phyloP scores from a whole-genome alignment of 192 early-diverging fungal species.

The Umbelopsis sp. region DNA sequence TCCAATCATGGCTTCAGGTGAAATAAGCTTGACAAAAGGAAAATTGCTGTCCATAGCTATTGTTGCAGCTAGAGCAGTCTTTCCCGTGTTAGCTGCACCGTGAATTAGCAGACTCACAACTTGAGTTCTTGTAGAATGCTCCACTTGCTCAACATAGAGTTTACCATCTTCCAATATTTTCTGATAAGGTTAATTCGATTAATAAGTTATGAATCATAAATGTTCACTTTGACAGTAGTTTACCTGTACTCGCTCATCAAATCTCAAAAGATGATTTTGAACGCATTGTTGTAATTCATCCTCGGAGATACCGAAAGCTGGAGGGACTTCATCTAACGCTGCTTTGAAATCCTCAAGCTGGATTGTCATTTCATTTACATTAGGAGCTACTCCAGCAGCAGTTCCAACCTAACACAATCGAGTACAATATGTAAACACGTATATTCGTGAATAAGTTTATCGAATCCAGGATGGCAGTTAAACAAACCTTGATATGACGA shows the following conservation, averaged over 20 bases:
- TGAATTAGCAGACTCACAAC: slow-evolving; percentile 90
- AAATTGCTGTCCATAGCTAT: slow-evolving; percentile 90
- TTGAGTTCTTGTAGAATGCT: slow-evolving; percentile 80
- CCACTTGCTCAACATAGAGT: slow-evolving; percentile 74
- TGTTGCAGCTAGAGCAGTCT: slow-evolving; percentile 95
- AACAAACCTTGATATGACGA: slow-evolving; percentile 81
- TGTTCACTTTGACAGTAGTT: neutral
- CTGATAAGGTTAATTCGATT: slow-evolving; percentile 48
- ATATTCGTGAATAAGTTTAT: neutral
- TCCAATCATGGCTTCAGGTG: slow-evolving; percentile 95
- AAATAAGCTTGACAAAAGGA: slow-evolving; percentile 97
- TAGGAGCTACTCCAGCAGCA: slow-evolving; percentile 76
- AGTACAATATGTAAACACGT: neutral
- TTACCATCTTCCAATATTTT: slow-evolving; percentile 60
- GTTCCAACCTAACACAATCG: slow-evolving; percentile 59
- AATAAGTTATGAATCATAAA: neutral
- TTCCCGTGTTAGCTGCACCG: slow-evolving; percentile 87
- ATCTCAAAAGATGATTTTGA: slow-evolving; percentile 86
- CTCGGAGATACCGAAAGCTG: slow-evolving; percentile 94
- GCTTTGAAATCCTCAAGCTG: slow-evolving; percentile 82
- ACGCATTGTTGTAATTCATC: slow-evolving; percentile 87
- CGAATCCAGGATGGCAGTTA: neutral
- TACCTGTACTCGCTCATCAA: slow-evolving; percentile 47
- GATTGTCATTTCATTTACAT: slow-evolving; percentile 90
- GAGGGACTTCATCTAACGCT: slow-evolving; percentile 90